phyloP scores from a whole-genome alignment of 2,329 filamentous ascomycete species.

The Ophiostoma australiae region DNA sequence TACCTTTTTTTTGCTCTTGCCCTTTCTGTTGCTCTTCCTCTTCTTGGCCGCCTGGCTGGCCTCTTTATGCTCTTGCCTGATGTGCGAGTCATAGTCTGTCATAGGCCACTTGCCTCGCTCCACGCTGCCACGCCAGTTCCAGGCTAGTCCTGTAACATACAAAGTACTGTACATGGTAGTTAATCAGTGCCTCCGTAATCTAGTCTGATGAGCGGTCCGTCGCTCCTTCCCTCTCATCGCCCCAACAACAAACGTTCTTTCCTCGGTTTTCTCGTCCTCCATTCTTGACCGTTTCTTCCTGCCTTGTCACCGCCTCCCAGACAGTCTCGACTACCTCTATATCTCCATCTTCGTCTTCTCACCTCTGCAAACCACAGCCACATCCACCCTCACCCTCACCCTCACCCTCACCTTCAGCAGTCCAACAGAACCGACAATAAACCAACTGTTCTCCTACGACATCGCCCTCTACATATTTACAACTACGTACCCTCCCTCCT shows the following conservation, averaged over 20 bases:
- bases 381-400: not conserved
- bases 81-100: constrained; percentile 17
- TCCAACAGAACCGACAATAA: not conserved
- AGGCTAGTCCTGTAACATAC: not conserved
- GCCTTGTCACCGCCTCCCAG: not conserved
- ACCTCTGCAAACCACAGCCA: not conserved
- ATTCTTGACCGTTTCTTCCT: not conserved
- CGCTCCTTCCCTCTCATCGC: constrained; percentile 15
- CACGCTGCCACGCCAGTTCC: not conserved
- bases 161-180: not conserved
- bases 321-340: not conserved
- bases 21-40: not conserved
- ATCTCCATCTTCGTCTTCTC: not conserved
- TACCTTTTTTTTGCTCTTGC: not conserved
- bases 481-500: not conserved
- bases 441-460: not conserved
- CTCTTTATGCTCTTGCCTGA: not conserved
- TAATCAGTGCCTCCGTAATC: not conserved
- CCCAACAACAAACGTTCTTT: constrained; percentile 10
- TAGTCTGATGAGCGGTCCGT: not conserved
- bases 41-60: too few species aligned
- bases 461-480: not conserved
- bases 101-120: constrained; percentile 7
- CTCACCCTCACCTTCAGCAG: not conserved
- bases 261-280: not conserved